Base-by-base conservation (phyloP, 768 basidiomycete species). In the Steccherinum ochraceum region DNA sequence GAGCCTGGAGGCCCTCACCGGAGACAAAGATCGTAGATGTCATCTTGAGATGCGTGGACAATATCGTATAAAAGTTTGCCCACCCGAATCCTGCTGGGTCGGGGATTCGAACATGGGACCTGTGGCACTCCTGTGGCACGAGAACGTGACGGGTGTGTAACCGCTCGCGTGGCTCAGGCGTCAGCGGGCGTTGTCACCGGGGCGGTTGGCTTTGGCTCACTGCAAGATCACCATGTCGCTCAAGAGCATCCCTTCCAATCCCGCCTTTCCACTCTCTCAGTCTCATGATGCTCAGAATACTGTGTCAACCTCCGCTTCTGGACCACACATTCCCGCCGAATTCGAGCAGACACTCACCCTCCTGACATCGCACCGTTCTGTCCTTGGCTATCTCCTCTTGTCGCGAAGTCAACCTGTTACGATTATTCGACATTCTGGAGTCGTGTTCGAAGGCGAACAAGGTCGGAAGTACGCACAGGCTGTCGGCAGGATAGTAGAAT, bases 341-440 rank as follows among this genome's bases (percentile, higher is more conserved):
- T 80, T 93, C 45, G 91, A 93, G 64, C 79, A 84, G 56, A 93
- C 85, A 0, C 76, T 94, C 12, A 66, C 83, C 0, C 68, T 85
- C 55, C 75, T 95, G 48, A 84, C 89, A 1, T 77, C 87, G 3
- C 88, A 94, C 61, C 79, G 89, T 16, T 85, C 89, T 18, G 91
- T 94, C 3, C 78, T 91, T 4, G 92, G 93, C 1, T 93, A 93
- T 64, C 77, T 95, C 61, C 78, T 94, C 0, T 73, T 94, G 25
- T 85, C 89, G 2, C 77, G 90, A 3, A 78, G 82, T 0, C 77
- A 78, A 43, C 84, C 83, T 4, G 77, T 80, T 18, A 82, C 83
- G 58, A 91, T 96, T 56, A 86, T 96, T 58, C 77, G 89, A 25
- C 84, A 89, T 59, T 84, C 88, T 0, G 90, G 89, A 12, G 87